Evolutionary conservation across 495 filamentous ascomycete genomes (phyloP), one percentile per base, ranked within the genome.

Genomic region (Xylaria telfairii): DNA sequence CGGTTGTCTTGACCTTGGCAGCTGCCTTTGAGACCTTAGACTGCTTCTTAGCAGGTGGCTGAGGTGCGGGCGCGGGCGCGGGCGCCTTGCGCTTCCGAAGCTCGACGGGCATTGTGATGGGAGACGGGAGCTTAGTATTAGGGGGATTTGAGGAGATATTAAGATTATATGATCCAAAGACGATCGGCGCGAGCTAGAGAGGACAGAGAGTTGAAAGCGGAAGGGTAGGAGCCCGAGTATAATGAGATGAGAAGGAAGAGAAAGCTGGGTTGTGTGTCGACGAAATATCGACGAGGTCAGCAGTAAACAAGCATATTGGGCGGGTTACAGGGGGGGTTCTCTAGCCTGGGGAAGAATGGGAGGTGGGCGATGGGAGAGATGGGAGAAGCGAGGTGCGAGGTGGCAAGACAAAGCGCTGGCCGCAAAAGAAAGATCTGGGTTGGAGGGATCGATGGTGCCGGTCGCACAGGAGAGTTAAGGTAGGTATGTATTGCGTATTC

Each of bases 81-180:
- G 87, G 84, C 64, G 90, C 87, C 81, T 92, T 93, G 83, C 92
- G 90, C 84, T 94, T 94, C 79, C 92, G 87, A 47, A 93, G 84
- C 83, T 93, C 91, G 68, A 82, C 79, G 74, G 83, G 83, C 86
- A 88, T 88, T 60, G 44, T 44, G 59, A 47, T 54, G 17, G 0
- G 37, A 63, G 2, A 41, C 28, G 42, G 42, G 41, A 54, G 67
- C 15, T 62, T 10, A 21, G 28, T 51, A 34, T 32, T 12, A 54
- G 21, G 44, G 9, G 60, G 44, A 44, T 17, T 39, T 41, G 15
- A 3, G 9, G 19, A 62, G 54, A 51, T 32, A 68, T 59, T 68
- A 59, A 59, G 32, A 66, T 66, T 66, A 66, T 24, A 28, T 26
- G 64, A 42, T 53, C 9, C 28, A 26, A 32, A 54, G 32, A 66